A percentile compares a stretch with the other conserved stretches of the same genome.
Conservation (phyloP, 331 rosid genomes). For the Acacia concinna region DNA sequence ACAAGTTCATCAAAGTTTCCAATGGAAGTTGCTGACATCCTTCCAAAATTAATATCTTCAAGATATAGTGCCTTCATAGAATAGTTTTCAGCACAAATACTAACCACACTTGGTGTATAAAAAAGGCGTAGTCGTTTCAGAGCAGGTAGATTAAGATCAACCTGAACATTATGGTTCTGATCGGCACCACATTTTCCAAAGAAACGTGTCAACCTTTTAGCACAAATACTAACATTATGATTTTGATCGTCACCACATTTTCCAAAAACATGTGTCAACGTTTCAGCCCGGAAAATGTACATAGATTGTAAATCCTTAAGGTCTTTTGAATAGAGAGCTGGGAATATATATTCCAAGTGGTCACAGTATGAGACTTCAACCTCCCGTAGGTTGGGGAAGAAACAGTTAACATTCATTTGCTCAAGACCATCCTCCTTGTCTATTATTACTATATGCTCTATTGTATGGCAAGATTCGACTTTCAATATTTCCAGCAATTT, state of each 20-base stretch:
- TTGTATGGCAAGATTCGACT: accelerated
- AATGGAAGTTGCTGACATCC: background rate
- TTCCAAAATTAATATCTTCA: background rate
- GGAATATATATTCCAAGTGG: background rate
- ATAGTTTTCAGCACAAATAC: background rate
- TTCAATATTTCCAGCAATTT: background rate
- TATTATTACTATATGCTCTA: background rate
- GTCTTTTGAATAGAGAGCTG: background rate
- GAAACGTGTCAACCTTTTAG: background rate
- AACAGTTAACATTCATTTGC: background rate
- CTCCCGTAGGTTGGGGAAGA: background rate
- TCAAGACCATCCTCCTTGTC: background rate
- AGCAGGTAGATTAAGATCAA: background rate
- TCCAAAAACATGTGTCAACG: background rate
- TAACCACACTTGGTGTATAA: background rate
- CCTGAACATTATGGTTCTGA: background rate
- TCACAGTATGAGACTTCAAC: background rate
- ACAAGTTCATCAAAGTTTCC: no score
- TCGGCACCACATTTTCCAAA: background rate
- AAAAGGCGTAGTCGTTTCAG: background rate
- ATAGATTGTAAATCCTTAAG: background rate
- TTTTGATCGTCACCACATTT: background rate
- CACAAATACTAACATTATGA: background rate
- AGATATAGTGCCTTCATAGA: background rate
- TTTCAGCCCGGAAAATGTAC: accelerated